Evolutionary conservation across 1,139 yeast genomes (phyloP).

Genomic region (Candida buenavistaensis): DNA sequence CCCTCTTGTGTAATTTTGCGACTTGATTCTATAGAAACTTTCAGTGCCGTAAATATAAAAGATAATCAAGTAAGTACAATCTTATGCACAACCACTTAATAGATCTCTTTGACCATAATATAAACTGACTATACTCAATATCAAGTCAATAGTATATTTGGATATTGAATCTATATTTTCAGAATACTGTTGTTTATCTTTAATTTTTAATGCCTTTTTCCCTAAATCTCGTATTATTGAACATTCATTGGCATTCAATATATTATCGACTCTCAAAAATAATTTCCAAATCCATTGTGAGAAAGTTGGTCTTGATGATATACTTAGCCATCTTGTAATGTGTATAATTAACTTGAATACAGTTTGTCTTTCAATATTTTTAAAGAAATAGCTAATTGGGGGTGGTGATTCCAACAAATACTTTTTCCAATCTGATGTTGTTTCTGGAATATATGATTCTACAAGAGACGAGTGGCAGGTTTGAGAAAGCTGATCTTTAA

Average conservation of each 20-base stretch:
- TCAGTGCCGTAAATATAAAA: too few relatives aligned
- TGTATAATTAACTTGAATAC: conserved; percentile 36
- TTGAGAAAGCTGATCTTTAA: conserved; percentile 7
- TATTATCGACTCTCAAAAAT: conserved; percentile 35
- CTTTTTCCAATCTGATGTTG: conserved; percentile 35
- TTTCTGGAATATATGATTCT: conserved; percentile 20
- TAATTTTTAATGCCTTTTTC: conserved; percentile 36
- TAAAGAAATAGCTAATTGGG: conserved; percentile 20
- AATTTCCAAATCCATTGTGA: conserved; percentile 41
- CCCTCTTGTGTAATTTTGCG: too few relatives aligned
- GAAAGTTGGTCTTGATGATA: conserved; percentile 26
- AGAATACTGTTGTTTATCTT: conserved; percentile 13
- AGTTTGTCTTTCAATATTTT: conserved; percentile 30
- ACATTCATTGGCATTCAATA: conserved; percentile 34
- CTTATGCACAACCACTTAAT: conserved; percentile 1
- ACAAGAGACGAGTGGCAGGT: not conserved
- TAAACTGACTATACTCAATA: conserved; percentile 31
- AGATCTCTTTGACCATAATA: conserved; percentile 43
- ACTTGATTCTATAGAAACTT: too few relatives aligned
- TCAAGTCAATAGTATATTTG: conserved; percentile 31
- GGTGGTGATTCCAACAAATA: conserved; percentile 33
- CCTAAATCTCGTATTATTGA: conserved; percentile 41
- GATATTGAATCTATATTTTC: conserved; percentile 10
- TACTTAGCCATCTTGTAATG: conserved; percentile 41
- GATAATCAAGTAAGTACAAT: not conserved